Conservation (phyloP, 129 eudicot genomes). For the Arctium minus region DNA sequence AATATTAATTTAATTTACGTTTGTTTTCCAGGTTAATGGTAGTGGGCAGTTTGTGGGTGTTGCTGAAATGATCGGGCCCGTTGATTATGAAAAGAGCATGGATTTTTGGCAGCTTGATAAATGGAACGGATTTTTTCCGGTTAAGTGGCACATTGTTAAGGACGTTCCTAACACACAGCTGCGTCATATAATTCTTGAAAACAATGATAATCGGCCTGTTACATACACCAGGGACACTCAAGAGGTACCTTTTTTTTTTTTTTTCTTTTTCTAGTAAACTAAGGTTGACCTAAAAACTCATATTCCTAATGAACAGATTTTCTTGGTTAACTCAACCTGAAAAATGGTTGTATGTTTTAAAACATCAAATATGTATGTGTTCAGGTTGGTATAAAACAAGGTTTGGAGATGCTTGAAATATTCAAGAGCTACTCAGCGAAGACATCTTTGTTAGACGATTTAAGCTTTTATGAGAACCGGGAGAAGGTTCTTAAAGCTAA, state of each 20-base stretch:
- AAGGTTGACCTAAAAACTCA: background rate
- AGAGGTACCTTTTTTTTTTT: slow-evolving; percentile 45
- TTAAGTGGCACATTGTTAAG: slow-evolving; percentile 91
- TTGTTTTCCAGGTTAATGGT: slow-evolving; percentile 60
- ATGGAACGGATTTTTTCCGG: slow-evolving; percentile 89
- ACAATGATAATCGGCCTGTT: slow-evolving; percentile 79
- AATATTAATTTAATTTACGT: too few species aligned
- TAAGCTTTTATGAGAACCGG: slow-evolving; percentile 68
- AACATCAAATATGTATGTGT: background rate
- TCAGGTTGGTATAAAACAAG: slow-evolving; percentile 77
- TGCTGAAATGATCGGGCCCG: slow-evolving; percentile 84
- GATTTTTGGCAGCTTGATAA: slow-evolving; percentile 97
- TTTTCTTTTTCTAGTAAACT: background rate
- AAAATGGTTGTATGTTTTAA: background rate
- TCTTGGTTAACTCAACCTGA: too few species aligned
- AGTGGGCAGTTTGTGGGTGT: slow-evolving; percentile 95
- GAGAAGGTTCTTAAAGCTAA: slow-evolving; percentile 48
- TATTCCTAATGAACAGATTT: too few species aligned
- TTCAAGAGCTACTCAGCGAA: slow-evolving; percentile 60
- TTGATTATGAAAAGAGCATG: slow-evolving; percentile 81
- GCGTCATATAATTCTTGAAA: slow-evolving; percentile 78
- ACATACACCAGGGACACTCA: slow-evolving; percentile 91
- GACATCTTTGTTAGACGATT: slow-evolving; percentile 72
- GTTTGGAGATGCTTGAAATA: slow-evolving; percentile 78
- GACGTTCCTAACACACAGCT: slow-evolving; percentile 73